Evolutionary conservation across 805 yeast species (phyloP).

Genomic region (Cyberlindnera nakhonratchasimensis): DNA sequence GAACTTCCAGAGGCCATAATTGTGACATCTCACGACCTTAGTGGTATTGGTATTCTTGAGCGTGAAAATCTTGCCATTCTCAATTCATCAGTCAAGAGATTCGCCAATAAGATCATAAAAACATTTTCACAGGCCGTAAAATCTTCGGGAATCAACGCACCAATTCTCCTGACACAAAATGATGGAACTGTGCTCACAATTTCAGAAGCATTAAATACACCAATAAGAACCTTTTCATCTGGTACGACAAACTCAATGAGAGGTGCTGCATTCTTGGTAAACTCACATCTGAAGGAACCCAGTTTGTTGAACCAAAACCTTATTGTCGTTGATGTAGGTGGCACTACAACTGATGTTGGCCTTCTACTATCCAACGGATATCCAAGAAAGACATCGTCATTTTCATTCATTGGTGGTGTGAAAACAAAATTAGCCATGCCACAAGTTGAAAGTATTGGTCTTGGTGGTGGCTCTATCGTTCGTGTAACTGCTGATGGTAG

Average conservation of each 20-base stretch:
- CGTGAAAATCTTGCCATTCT: slow-evolving; percentile 47
- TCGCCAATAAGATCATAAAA: slow-evolving; percentile 39
- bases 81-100: slow-evolving; percentile 42
- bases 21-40: slow-evolving; percentile 38
- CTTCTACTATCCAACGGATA: slow-evolving; percentile 41
- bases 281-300: slow-evolving; percentile 4
- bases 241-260: slow-evolving; percentile 50
- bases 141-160: slow-evolving; percentile 35
- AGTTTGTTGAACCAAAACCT: slow-evolving; percentile 25
- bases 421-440: slow-evolving; percentile 49
- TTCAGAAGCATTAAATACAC: slow-evolving; percentile 38
- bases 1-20: slow-evolving; percentile 35
- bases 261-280: slow-evolving; percentile 42
- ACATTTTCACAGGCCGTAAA: slow-evolving; percentile 39
- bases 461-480: slow-evolving; percentile 50
- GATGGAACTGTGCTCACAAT: slow-evolving; percentile 48
- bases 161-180: slow-evolving; percentile 43
- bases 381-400: slow-evolving; percentile 45
- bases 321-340: slow-evolving; percentile 47
- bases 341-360: slow-evolving; percentile 50
- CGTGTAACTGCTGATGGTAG: slow-evolving; percentile 20
- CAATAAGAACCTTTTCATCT: slow-evolving; percentile 46
- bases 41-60: slow-evolving; percentile 43
- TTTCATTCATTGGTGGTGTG: slow-evolving; percentile 45
- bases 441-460: slow-evolving; percentile 46